phyloP scores from a whole-genome alignment of 768 basidiomycete species.

The Lactarius hengduanensis region DNA sequence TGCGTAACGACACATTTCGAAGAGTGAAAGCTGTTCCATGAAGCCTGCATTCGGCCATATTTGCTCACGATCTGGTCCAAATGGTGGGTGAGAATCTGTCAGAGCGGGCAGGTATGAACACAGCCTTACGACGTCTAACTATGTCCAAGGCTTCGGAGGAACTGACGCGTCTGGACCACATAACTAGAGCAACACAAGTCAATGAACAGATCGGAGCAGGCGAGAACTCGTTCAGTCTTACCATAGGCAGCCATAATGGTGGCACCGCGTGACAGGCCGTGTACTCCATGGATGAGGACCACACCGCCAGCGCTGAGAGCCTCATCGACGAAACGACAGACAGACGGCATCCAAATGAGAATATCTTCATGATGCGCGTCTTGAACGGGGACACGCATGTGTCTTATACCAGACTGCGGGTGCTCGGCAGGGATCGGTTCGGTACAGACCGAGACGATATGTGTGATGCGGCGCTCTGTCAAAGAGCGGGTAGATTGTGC shows the following conservation, averaged over 20 bases:
- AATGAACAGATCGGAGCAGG: background rate
- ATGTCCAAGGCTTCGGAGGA: slow-evolving; percentile 24
- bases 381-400: slow-evolving; percentile 56
- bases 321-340: slow-evolving; percentile 31
- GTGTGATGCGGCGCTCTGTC: slow-evolving; percentile 68
- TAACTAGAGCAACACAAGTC: slow-evolving; percentile 16
- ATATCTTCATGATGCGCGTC: slow-evolving; percentile 27
- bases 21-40: slow-evolving; percentile 26
- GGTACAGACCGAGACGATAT: slow-evolving; percentile 69
- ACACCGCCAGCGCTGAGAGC: slow-evolving; percentile 29
- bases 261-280: slow-evolving; percentile 29
- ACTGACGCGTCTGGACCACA: slow-evolving; percentile 27
- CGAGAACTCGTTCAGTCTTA: background rate
- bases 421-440: slow-evolving; percentile 67
- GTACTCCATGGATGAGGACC: slow-evolving; percentile 30
- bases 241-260: slow-evolving; percentile 31
- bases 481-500: slow-evolving; percentile 69
- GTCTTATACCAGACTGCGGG: slow-evolving; percentile 64
- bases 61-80: slow-evolving; percentile 26
- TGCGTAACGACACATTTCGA: slow-evolving; percentile 28
- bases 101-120: background rate
- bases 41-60: slow-evolving; percentile 29
- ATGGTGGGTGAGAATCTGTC: background rate
- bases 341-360: slow-evolving; percentile 29
- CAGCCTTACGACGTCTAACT: slow-evolving; percentile 25